Conservation (phyloP, 371 early-diverging fungal genomes). For the Parasitella parasitica region DNA sequence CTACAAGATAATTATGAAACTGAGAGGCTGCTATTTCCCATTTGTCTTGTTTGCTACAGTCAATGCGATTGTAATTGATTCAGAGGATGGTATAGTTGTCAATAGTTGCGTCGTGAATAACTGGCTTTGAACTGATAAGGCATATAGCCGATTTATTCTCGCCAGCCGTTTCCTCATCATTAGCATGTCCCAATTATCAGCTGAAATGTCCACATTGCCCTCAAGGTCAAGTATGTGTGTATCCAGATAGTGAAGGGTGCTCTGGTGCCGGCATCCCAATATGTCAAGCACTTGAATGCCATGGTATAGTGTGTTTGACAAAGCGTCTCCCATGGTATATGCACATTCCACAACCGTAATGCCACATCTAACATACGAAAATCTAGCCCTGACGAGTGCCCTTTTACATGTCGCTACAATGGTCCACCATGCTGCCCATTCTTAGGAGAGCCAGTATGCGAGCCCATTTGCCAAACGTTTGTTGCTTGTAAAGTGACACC, state of each 20-base stretch:
- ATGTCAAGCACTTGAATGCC: conserved; percentile 11
- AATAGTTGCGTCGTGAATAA: too few relatives aligned
- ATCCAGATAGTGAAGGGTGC: conserved; percentile 34
- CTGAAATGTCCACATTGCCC: conserved; percentile 30
- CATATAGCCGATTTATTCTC: too few relatives aligned
- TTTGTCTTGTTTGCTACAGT: not conserved
- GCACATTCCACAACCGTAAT: too few relatives aligned
- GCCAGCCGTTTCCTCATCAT: too few relatives aligned
- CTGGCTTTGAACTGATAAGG: not conserved
- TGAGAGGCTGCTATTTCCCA: not conserved
- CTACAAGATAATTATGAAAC: not conserved
- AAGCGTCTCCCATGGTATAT: conserved; percentile 15
- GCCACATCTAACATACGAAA: too few relatives aligned
- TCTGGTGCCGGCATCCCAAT: conserved; percentile 18
- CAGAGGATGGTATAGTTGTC: not conserved
- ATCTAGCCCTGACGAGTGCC: conserved; percentile 18
- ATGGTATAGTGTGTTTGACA: not conserved
- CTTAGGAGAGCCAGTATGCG: conserved; percentile 26
- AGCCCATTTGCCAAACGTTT: conserved; percentile 16
- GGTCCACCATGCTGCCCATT: conserved; percentile 32
- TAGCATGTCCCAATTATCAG: conserved; percentile 14
- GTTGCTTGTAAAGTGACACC: conserved; percentile 25
- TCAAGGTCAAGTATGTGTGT: conserved; percentile 19
- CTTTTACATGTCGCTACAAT: conserved; percentile 23
- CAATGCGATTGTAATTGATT: not conserved